Percentiles rank a stretch among this genome's conserved stretches.
These are phyloP conservation scores for Epichloe elymi DNA, from an alignment of 2,329 filamentous ascomycete genomes.

Conservation along the genomic window DNA sequence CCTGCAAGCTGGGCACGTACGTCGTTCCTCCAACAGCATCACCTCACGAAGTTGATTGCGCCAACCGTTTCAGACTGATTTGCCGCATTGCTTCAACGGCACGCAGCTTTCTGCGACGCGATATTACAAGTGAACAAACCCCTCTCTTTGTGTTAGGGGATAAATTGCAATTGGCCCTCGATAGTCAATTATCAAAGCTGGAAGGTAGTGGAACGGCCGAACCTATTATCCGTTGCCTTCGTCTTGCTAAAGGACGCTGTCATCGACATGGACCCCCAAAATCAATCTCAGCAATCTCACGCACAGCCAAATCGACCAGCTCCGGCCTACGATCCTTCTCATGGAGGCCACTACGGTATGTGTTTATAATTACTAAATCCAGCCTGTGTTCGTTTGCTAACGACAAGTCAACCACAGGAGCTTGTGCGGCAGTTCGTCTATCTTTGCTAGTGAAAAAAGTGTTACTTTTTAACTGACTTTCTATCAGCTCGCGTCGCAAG, in stretches of 20 bases:
- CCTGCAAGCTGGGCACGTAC: not conserved
- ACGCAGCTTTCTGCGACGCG: not conserved
- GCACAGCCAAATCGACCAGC: conserved; percentile 44
- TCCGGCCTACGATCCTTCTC: conserved; percentile 58
- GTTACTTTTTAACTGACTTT: conserved; percentile 12
- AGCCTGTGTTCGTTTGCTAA: conserved; percentile 1
- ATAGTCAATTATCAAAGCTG: not conserved
- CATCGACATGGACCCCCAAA: conserved; percentile 25
- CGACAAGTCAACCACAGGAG: conserved; percentile 23
- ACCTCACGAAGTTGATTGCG: not conserved
- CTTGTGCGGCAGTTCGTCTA: conserved; percentile 30
- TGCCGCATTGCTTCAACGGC: not conserved
- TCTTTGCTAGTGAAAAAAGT: not conserved
- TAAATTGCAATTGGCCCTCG: not conserved
- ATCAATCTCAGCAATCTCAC: conserved; percentile 38
- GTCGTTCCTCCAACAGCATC: not conserved
- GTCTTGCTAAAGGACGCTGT: not conserved
- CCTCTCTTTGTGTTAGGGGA: no score
- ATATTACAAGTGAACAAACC: not conserved
- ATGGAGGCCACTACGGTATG: conserved; percentile 69
- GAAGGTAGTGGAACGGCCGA: not conserved
- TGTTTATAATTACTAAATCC: conserved; percentile 2
- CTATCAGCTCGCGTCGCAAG: conserved; percentile 65
- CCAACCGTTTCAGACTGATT: not conserved
- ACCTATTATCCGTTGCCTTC: not conserved